Conservation (phyloP, 306 rosid species). For the Ceratonia siliqua region DNA sequence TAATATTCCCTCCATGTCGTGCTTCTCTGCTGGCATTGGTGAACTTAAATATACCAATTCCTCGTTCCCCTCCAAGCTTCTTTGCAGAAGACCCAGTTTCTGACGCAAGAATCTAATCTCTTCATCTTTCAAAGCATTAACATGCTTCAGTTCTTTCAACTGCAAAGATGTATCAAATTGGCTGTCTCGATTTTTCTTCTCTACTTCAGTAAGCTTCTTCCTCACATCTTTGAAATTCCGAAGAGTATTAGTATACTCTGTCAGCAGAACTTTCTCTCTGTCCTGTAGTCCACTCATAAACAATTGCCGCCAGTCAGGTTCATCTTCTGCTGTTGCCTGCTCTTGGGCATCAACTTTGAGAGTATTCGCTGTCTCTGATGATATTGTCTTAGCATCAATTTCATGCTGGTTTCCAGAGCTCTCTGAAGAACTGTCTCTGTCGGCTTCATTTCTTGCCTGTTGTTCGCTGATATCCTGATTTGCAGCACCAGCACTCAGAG, state of each 20-base stretch:
- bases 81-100: conserved; percentile 62
- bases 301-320: conserved; percentile 65
- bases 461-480: conserved; percentile 20
- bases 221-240: conserved; percentile 64
- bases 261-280: conserved; percentile 57
- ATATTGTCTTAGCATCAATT: conserved; percentile 24
- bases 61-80: conserved; percentile 44
- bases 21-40: not conserved
- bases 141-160: conserved; percentile 59
- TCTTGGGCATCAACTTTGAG: conserved; percentile 29
- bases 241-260: conserved; percentile 65
- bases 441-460: not conserved
- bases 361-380: conserved; percentile 21
- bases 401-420: conserved; percentile 24
- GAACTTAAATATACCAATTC: conserved; percentile 33
- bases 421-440: conserved; percentile 2
- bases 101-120: conserved; percentile 70
- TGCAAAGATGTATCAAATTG: conserved; percentile 54
- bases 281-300: conserved; percentile 55
- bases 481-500: conserved; percentile 10
- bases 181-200: conserved; percentile 45
- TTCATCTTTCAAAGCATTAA: conserved; percentile 65
- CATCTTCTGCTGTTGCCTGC: conserved; percentile 37
- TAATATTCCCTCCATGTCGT: not conserved
- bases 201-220: conserved; percentile 54